A percentile compares a stretch with the other conserved stretches of the same genome.
These are phyloP conservation scores for Rhodofomes roseus DNA, from an alignment of 1,284 basidiomycete species.

Conservation along the genomic window DNA sequence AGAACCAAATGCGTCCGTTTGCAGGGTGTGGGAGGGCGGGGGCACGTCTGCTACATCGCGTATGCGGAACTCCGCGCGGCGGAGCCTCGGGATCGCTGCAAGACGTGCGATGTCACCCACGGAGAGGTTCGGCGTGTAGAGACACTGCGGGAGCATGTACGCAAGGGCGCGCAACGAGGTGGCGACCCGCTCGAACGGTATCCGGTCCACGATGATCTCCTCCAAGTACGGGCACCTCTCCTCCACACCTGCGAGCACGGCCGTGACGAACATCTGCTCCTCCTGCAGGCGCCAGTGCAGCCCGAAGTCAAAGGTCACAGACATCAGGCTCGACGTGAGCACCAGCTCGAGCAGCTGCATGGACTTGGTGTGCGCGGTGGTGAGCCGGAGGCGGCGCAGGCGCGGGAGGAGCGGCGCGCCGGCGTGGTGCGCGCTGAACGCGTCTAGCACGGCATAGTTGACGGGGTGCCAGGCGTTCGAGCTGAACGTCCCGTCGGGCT, in stretches of 20 bases:
- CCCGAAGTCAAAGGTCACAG: not conserved
- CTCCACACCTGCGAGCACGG: not conserved
- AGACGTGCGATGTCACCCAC: not conserved
- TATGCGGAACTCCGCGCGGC: not conserved
- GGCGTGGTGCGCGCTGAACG: not conserved
- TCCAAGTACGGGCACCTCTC: not conserved
- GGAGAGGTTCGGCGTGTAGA: not conserved
- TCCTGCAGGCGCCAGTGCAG: not conserved
- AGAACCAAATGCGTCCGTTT: not conserved
- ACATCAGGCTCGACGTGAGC: not conserved
- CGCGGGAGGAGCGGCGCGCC: not conserved
- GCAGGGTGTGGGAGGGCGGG: not conserved
- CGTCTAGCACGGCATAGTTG: conserved; percentile 1
- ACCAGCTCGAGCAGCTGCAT: not conserved
- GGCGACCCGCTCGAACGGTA: not conserved
- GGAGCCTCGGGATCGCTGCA: not conserved
- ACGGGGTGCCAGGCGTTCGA: not conserved
- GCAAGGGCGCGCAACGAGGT: not conserved
- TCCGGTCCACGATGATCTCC: not conserved
- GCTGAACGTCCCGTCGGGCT: not conserved
- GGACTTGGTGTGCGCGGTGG: not conserved
- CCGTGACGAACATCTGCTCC: not conserved
- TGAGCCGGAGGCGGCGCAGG: not conserved
- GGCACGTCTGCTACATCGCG: no score
- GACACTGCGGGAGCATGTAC: not conserved